These are phyloP conservation scores for Curvularia spicifera DNA, from an alignment of 2,329 filamentous ascomycete species.

Conservation along the genomic window DNA sequence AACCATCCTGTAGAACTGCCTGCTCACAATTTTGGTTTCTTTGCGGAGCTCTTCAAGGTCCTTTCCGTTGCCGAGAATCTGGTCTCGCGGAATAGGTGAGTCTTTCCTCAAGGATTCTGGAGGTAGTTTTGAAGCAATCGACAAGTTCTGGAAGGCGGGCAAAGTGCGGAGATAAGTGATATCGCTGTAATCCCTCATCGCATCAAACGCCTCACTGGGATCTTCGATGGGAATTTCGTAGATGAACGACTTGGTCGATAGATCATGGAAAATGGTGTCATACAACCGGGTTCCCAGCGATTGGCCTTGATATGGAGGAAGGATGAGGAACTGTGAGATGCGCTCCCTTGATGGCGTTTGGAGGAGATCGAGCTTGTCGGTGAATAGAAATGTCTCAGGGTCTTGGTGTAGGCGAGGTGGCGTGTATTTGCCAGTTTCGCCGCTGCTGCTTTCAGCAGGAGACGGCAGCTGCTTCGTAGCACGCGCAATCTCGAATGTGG, in stretches of 20 bases:
- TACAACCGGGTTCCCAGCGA: constrained; percentile 85
- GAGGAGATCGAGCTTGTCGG: constrained; percentile 53
- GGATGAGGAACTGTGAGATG: constrained; percentile 90
- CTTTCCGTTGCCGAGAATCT: constrained; percentile 64
- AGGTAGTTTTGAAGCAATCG: constrained; percentile 57
- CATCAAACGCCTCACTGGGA: constrained; percentile 85
- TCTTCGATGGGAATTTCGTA: constrained; percentile 92
- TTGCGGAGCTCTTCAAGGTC: constrained; percentile 64
- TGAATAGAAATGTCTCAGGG: constrained; percentile 40
- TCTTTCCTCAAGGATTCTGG: constrained; percentile 60
- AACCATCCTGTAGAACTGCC: constrained; percentile 77
- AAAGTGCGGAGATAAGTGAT: constrained; percentile 67
- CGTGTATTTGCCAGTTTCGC: constrained; percentile 51
- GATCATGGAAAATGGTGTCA: constrained; percentile 74
- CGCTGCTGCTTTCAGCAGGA: constrained; percentile 35
- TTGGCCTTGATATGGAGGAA: constrained; percentile 83
- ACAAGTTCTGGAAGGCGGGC: constrained; percentile 64
- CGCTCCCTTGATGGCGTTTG: constrained; percentile 77
- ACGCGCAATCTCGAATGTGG: constrained; percentile 53
- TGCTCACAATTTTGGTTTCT: constrained; percentile 72
- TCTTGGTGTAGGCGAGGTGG: constrained; percentile 37
- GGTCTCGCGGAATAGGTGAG: constrained; percentile 56
- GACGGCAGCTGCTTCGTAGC: constrained; percentile 45
- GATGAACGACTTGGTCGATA: constrained; percentile 70
- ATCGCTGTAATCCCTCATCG: constrained; percentile 78